These are phyloP conservation scores for Pachysolen tannophilus DNA, from an alignment of 805 yeast species.

Conservation along the genomic window DNA sequence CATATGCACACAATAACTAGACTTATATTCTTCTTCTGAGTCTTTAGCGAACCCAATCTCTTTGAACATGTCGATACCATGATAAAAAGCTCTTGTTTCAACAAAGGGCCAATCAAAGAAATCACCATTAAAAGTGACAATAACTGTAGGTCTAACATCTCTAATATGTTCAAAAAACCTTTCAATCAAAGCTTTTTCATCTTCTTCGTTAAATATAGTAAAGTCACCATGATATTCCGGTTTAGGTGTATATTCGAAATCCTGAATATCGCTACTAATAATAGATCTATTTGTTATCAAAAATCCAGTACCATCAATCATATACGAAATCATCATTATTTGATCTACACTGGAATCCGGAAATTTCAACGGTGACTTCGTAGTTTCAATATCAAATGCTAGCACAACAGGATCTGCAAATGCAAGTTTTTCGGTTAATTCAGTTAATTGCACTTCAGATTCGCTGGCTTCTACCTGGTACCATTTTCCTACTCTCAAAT, in stretches of 20 bases:
- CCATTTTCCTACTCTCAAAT: conserved; percentile 94
- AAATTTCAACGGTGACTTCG: conserved; percentile 91
- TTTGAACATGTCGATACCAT: conserved; percentile 80
- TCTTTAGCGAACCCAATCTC: conserved; percentile 94
- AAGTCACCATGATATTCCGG: conserved; percentile 92
- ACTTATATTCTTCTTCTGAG: conserved; percentile 85
- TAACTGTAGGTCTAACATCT: conserved; percentile 90
- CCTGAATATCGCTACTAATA: conserved; percentile 90
- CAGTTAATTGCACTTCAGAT: conserved; percentile 45
- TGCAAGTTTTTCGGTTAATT: conserved; percentile 68
- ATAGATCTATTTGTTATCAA: conserved; percentile 91
- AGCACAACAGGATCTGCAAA: conserved; percentile 96
- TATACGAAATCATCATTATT: conserved; percentile 97
- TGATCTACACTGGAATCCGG: conserved; percentile 90
- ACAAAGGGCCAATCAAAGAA: conserved; percentile 99
- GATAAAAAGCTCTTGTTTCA: conserved; percentile 76
- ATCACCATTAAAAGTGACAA: conserved; percentile 97
- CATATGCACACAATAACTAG: conserved; percentile 91
- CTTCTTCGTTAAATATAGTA: conserved; percentile 81
- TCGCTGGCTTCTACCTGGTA: conserved; percentile 65
- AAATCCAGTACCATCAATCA: conserved; percentile 97
- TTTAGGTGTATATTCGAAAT: conserved; percentile 95
- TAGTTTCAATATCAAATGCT: conserved; percentile 97
- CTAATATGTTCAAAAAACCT: conserved; percentile 86
- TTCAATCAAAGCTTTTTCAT: conserved; percentile 67